Percentiles rank a stretch among this genome's conserved stretches.
Conservation (phyloP, 129 eudicot genomes). For the Lonicera japonica region DNA sequence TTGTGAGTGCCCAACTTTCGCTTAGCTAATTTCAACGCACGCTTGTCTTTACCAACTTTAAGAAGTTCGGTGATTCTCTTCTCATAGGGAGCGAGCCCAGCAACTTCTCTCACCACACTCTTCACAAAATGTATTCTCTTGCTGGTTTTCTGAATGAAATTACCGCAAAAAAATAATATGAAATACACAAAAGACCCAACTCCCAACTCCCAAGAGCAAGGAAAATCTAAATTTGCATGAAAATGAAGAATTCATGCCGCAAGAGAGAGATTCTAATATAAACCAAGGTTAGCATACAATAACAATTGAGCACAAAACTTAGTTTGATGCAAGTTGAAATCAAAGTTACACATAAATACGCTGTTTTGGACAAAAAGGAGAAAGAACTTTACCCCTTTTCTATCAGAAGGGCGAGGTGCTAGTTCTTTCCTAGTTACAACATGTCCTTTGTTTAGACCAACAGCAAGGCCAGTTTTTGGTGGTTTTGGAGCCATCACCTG, state of each 20-base stretch:
- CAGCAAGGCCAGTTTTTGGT: conserved; percentile 38
- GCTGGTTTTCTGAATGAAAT: conserved; percentile 38
- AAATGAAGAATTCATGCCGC: not conserved
- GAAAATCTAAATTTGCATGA: no score
- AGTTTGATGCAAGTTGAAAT: no score
- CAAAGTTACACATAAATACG: not conserved
- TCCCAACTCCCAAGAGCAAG: not conserved
- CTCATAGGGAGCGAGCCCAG: conserved; percentile 66
- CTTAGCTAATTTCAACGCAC: conserved; percentile 63
- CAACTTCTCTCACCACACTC: conserved; percentile 55
- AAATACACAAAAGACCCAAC: no score
- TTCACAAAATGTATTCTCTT: conserved; percentile 45
- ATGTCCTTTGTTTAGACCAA: conserved; percentile 46
- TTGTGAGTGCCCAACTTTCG: conserved; percentile 67
- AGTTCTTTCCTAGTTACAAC: conserved; percentile 38
- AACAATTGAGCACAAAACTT: not conserved
- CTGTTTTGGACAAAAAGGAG: no score
- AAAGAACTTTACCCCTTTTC: conserved; percentile 35
- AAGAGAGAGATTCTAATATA: no score
- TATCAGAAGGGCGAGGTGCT: conserved; percentile 43
- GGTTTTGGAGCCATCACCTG: conserved; percentile 41
- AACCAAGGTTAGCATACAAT: not conserved
- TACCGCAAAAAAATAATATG: not conserved
- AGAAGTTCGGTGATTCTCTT: conserved; percentile 63
- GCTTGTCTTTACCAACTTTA: conserved; percentile 58